Percentiles rank a stretch among this genome's conserved stretches.
Conservation (phyloP, 352 stramenopile species). For the Globisporangium polare region DNA sequence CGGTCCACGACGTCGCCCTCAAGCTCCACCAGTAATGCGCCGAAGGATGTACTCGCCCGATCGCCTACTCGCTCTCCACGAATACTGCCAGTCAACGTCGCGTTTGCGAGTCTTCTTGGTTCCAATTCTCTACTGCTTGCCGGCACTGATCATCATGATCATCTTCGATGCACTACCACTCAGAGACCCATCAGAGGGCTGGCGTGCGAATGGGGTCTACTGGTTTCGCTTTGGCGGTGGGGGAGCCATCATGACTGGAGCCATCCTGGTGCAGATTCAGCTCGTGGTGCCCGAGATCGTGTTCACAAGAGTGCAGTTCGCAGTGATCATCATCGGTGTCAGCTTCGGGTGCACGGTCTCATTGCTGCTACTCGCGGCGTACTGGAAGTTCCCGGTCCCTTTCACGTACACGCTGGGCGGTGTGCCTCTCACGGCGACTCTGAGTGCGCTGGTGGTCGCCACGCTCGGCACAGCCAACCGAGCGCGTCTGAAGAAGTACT, state of each 20-base stretch:
- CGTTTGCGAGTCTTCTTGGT: not conserved
- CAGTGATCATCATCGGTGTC: not conserved
- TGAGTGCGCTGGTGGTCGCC: not conserved
- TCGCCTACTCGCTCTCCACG: not conserved
- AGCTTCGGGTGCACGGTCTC: not conserved
- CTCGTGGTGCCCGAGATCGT: not conserved
- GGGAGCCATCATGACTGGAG: not conserved
- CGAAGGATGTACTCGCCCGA: not conserved
- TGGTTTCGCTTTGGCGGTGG: not conserved
- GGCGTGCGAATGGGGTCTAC: not conserved
- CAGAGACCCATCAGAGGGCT: not conserved
- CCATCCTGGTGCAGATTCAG: not conserved
- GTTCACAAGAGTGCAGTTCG: not conserved
- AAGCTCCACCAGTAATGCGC: not conserved
- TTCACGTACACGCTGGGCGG: constrained; percentile 2
- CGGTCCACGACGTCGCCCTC: too few relatives aligned
- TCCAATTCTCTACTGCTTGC: not conserved
- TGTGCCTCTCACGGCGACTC: not conserved
- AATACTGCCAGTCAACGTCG: not conserved
- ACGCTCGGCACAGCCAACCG: not conserved
- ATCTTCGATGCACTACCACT: too few relatives aligned
- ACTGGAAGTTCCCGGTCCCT: constrained; percentile 9
- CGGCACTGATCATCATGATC: not conserved
- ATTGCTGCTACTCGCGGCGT: not conserved
- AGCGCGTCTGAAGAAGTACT: not conserved